Evolutionary conservation across 2,329 filamentous ascomycete genomes (phyloP), one percentile per base, ranked within the genome.

Genomic region (Fusarium chlamydosporum): DNA sequence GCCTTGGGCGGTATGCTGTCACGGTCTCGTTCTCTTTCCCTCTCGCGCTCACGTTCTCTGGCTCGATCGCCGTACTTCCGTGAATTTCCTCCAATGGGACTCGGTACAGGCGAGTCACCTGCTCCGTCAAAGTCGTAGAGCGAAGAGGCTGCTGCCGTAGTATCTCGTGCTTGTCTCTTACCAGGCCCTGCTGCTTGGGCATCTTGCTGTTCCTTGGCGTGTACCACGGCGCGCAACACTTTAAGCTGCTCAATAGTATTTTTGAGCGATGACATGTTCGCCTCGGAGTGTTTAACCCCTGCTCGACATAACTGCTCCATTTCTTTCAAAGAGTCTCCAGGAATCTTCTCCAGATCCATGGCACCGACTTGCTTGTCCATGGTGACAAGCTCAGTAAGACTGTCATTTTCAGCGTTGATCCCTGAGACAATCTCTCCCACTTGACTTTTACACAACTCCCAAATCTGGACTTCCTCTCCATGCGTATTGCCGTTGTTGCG

Each of bases 1-100:
- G 83, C 81, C 70, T 87, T 87, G 46, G 83, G 82, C 1, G 86
- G 85, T 15, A 85, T 81, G 61, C 86, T 88, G 33, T 65, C 63
- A 12, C 63, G 63, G 43, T 66, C 63, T 26, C 61, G 80, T 46
- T 61, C 79, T 10, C 52, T 37, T 12, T 66, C 85, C 26, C 84
- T 80, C 77, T 56, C 54, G 2, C 45, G 11, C 16, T 83, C 79
- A 5, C 78, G 76, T 31, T 82, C 80, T 64, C 78, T 83, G 64
- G 57, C 72, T 68, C 75, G 72, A 67, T 76, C 79, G 11, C 79
- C 79, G 35, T 78, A 76, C 53, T 81, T 81, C 41, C 76, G 72
- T 48, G 73, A 76, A 10, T 77, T 75, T 53, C 63, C 75, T 34
- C 76, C 79, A 20, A 81, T 77, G 11, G 81, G 80, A 62, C 82